Evolutionary conservation across 2,329 filamentous ascomycete genomes (phyloP), one percentile per base, ranked within the genome.

Genomic region (Fusarium falciforme): DNA sequence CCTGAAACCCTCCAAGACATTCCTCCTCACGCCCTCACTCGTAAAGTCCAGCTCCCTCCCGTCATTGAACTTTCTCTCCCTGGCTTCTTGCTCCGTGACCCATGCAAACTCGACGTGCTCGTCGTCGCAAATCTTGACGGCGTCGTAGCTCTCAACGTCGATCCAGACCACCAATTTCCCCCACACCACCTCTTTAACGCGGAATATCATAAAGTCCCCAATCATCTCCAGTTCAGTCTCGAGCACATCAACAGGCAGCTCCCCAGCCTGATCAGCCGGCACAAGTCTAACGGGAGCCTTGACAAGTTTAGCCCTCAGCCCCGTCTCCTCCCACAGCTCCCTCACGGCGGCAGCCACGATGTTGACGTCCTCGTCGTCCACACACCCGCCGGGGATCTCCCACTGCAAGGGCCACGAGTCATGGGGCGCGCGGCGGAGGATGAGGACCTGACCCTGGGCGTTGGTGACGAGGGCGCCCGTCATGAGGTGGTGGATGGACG

Each of bases 281-380:
- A 47, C 42, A 42, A 77, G 44, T 2, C 76, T 70, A 2, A 80
- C 75, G 1, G 76, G 67, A 6, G 67, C 67, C 11, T 71, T 72
- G 2, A 85, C 78, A 8, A 65, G 64, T 1, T 64, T 73, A 7
- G 81, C 82, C 2, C 65, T 52, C 0, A 88, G 80, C 0, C 84
- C 82, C 0, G 85, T 77, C 73, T 88, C 86, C 72, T 88, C 87
- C 78, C 79, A 82, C 2, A 89, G 80, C 77, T 89, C 87, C 31
- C 87, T 83, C 7, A 82, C 83, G 3, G 76, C 77, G 27, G 71
- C 78, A 31, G 74, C 74, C 20, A 79, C 66, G 31, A 79, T 44
- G 62, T 67, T 66, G 6, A 58, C 59, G 54, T 79, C 77, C 14
- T 60, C 29, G 20, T 68, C 57, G 47, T 79, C 77, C 25, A 79